Evolutionary conservation across 148 eudicot genomes (phyloP).

Genomic region (Silene conica): DNA sequence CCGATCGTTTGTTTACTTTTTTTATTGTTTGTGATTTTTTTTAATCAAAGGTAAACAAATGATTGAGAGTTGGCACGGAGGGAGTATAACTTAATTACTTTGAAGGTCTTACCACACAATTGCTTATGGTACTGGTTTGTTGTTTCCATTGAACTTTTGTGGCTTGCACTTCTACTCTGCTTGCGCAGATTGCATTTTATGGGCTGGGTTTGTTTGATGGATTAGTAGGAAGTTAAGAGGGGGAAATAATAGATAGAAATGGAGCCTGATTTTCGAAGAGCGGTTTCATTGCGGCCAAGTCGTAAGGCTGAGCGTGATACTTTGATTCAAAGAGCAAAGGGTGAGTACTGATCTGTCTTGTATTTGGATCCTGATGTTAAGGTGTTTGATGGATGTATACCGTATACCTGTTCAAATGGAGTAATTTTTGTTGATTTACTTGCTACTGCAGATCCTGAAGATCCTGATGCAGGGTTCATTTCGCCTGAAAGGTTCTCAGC

Average conservation of each 20-base stretch:
- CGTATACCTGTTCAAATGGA: neutral
- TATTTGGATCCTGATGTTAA: neutral
- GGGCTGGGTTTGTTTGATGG: conserved; percentile 18
- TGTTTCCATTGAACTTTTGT: neutral
- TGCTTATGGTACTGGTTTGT: neutral
- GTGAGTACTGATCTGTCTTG: conserved; percentile 20
- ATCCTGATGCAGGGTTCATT: conserved; percentile 36
- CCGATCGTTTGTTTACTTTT: too few relatives aligned
- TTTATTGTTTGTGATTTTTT: too few relatives aligned
- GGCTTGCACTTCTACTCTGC: neutral
- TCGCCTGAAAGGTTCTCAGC: conserved; percentile 39
- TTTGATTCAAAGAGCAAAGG: conserved; percentile 31
- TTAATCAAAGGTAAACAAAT: too few relatives aligned
- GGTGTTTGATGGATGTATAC: neutral
- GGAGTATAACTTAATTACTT: too few relatives aligned
- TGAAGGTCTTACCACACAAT: too few relatives aligned
- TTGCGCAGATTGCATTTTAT: neutral
- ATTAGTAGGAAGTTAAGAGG: conserved; percentile 21
- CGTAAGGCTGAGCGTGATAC: conserved; percentile 45
- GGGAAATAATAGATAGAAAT: conserved; percentile 11
- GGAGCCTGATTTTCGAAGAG: conserved; percentile 48
- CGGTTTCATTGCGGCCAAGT: conserved; percentile 51
- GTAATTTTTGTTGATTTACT: neutral
- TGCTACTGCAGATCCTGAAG: conserved; percentile 48
- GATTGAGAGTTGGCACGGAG: too few relatives aligned